Evolutionary conservation across 306 rosid species (phyloP).

Genomic region (Sicyos baderoa): DNA sequence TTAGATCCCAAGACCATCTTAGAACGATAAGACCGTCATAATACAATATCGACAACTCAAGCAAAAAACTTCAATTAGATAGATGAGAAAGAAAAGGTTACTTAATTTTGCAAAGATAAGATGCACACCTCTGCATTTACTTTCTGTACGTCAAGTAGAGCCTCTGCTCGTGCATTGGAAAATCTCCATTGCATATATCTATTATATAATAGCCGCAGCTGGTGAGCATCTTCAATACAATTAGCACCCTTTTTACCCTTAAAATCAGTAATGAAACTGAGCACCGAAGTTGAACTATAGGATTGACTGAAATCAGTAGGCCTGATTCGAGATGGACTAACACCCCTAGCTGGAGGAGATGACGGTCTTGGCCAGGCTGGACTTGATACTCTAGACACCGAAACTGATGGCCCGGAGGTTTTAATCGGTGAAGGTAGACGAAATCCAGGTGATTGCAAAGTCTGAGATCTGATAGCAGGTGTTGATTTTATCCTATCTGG

Average conservation of each 20-base stretch:
- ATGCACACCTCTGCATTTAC: conserved; percentile 60
- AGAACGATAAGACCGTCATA: background rate
- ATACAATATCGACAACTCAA: background rate
- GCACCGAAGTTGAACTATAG: conserved; percentile 58
- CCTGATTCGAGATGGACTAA: conserved; percentile 61
- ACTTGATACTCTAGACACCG: conserved; percentile 60
- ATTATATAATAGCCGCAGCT: conserved; percentile 70
- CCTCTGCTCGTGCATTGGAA: conserved; percentile 72
- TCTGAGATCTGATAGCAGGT: conserved; percentile 52
- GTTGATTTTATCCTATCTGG: conserved; percentile 38
- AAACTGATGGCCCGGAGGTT: conserved; percentile 26
- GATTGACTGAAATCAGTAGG: conserved; percentile 40
- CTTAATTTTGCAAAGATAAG: background rate
- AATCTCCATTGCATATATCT: conserved; percentile 86
- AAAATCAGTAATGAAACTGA: conserved; percentile 75
- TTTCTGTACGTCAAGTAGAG: conserved; percentile 56
- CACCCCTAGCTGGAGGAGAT: conserved; percentile 62
- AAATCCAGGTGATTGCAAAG: conserved; percentile 31
- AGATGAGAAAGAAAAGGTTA: conserved; percentile 8
- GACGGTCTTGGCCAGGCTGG: conserved; percentile 23
- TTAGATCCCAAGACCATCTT: background rate
- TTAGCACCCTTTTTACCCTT: conserved; percentile 66
- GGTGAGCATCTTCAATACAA: conserved; percentile 86
- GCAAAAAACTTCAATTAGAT: background rate
- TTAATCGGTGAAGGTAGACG: conserved; percentile 60